These are phyloP conservation scores for Beauveria varroae DNA, from an alignment of 2,329 filamentous ascomycete species.

Conservation along the genomic window DNA sequence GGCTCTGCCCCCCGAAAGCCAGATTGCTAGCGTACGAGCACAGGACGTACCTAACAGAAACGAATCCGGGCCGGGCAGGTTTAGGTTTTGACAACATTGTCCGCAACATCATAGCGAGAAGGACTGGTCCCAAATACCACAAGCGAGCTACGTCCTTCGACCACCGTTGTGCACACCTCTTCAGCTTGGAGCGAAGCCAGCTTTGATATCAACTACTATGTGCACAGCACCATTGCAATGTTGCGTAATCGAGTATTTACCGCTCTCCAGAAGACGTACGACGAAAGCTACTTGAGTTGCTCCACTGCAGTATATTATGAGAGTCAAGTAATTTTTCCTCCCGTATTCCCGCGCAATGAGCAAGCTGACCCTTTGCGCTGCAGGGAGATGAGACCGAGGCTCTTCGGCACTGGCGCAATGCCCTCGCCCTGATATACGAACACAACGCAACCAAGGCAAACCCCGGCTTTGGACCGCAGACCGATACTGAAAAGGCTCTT, in stretches of 20 bases:
- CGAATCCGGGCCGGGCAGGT: conserved; percentile 11
- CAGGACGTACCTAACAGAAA: conserved; percentile 12
- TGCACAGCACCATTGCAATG: conserved; percentile 33
- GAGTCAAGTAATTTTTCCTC: conserved; percentile 56
- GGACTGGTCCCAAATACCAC: neutral
- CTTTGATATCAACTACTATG: conserved; percentile 20
- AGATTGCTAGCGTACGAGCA: conserved; percentile 10
- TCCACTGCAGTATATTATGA: conserved; percentile 97
- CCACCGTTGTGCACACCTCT: neutral
- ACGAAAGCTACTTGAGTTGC: conserved; percentile 90
- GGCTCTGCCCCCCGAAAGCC: neutral
- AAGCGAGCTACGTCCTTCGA: neutral
- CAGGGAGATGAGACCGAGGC: conserved; percentile 90
- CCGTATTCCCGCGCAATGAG: neutral
- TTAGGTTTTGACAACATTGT: conserved; percentile 9
- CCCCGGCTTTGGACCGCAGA: conserved; percentile 60
- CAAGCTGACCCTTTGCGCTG: neutral
- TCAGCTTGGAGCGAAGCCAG: neutral
- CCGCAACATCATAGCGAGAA: neutral
- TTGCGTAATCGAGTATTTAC: conserved; percentile 51
- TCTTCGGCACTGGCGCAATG: conserved; percentile 80
- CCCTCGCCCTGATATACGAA: conserved; percentile 82
- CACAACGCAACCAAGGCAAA: conserved; percentile 72
- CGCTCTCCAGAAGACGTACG: conserved; percentile 92
- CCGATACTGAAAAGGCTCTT: conserved; percentile 76